Conservation (phyloP, 2,329 filamentous ascomycete species). For the Curvularia lunata region DNA sequence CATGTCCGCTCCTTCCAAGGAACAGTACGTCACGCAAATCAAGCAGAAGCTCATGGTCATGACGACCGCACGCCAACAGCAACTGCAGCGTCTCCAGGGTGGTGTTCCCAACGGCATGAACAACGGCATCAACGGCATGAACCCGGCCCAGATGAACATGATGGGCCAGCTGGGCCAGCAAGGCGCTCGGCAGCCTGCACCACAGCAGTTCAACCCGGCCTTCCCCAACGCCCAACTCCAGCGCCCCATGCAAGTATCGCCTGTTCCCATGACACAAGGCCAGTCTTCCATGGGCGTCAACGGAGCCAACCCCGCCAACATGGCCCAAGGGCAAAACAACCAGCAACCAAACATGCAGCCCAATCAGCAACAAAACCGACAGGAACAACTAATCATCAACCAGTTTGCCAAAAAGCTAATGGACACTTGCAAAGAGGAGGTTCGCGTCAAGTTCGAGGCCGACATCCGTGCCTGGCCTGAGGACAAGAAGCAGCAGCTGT, state of each 20-base stretch:
- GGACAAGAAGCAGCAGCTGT: conserved; percentile 56
- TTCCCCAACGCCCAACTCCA: conserved; percentile 59
- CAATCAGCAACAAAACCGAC: conserved; percentile 26
- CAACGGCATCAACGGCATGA: conserved; percentile 42
- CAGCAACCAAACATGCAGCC: conserved; percentile 44
- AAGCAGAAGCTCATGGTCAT: conserved; percentile 40
- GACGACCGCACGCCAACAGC: conserved; percentile 39
- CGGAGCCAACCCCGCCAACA: conserved; percentile 24
- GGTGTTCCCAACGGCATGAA: conserved; percentile 30
- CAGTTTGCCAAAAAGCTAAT: conserved; percentile 57
- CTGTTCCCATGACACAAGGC: conserved; percentile 51
- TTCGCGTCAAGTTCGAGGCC: conserved; percentile 52
- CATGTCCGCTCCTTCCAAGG: conserved; percentile 34
- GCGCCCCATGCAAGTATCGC: conserved; percentile 58
- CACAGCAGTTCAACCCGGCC: conserved; percentile 50
- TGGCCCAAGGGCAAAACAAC: conserved; percentile 34
- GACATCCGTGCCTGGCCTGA: conserved; percentile 54
- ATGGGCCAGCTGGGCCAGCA: conserved; percentile 47
- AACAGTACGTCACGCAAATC: conserved; percentile 40
- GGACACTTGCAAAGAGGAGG: conserved; percentile 56
- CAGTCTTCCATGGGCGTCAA: conserved; percentile 45
- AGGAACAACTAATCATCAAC: conserved; percentile 47
- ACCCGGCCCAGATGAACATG: conserved; percentile 45
- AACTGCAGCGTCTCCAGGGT: conserved; percentile 34
- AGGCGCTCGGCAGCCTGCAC: conserved; percentile 47